phyloP scores from a whole-genome alignment of 1,284 basidiomycete species.

The Apiotrichum domesticum region DNA sequence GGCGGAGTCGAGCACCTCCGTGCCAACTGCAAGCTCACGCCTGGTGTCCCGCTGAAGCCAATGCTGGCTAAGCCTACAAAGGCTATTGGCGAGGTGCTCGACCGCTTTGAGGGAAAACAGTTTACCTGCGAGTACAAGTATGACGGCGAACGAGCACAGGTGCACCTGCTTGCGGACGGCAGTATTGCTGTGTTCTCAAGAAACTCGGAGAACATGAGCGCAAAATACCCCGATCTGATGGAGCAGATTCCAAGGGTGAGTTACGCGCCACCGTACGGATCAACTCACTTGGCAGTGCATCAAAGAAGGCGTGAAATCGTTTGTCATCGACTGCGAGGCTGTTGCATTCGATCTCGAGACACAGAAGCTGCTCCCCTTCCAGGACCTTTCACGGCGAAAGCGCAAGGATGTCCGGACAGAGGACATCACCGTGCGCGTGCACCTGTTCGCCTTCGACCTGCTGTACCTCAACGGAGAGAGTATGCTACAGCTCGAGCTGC shows the following conservation, averaged over 20 bases:
- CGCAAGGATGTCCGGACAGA: constrained; percentile 72
- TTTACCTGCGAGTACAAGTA: constrained; percentile 99
- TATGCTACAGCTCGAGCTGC: constrained; percentile 40
- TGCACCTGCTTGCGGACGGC: constrained; percentile 75
- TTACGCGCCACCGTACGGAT: constrained; percentile 6
- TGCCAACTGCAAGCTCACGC: constrained; percentile 80
- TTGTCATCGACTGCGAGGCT: constrained; percentile 78
- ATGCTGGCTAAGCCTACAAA: constrained; percentile 99
- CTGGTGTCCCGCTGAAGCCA: constrained; percentile 88
- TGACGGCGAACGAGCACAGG: constrained; percentile 95
- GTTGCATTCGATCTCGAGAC: constrained; percentile 66
- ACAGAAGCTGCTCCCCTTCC: constrained; percentile 69
- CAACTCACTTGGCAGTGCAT: constrained; percentile 59
- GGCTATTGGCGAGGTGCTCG: constrained; percentile 96
- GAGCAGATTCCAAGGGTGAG: constrained; percentile 80
- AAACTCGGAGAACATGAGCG: constrained; percentile 99
- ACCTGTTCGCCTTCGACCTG: constrained; percentile 55
- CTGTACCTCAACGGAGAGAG: constrained; percentile 54
- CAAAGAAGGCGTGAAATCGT: constrained; percentile 66
- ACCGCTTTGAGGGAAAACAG: constrained; percentile 88
- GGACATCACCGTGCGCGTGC: constrained; percentile 55
- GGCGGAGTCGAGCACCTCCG: constrained; percentile 67
- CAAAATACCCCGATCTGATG: constrained; percentile 96
- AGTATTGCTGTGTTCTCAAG: constrained; percentile 84
- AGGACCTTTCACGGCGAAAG: constrained; percentile 76